A percentile compares a stretch with the other conserved stretches of the same genome.
Conservation (phyloP, 306 rosid genomes). For the Quercus suber region DNA sequence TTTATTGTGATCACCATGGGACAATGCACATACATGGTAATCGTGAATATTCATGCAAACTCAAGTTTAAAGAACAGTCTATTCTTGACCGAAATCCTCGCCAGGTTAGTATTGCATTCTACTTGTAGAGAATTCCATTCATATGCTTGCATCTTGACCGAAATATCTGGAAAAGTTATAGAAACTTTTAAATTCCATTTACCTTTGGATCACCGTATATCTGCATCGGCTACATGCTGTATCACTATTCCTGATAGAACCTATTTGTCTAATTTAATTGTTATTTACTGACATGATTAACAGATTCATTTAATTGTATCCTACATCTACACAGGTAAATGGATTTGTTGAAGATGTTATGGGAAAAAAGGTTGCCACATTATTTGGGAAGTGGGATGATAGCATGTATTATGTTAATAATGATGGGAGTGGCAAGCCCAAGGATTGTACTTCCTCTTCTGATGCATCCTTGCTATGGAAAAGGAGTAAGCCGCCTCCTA, state of each 20-base stretch:
- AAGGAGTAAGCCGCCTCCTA: conserved; percentile 60
- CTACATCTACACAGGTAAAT: conserved; percentile 48
- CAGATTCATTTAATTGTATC: conserved; percentile 9
- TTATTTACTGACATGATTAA: background rate
- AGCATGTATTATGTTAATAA: conserved; percentile 63
- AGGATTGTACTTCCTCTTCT: conserved; percentile 41
- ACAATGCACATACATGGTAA: conserved; percentile 85
- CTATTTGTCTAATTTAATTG: background rate
- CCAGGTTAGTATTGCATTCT: conserved; percentile 58
- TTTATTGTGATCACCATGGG: conserved; percentile 96
- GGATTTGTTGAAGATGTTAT: conserved; percentile 78
- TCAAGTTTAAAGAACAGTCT: conserved; percentile 91
- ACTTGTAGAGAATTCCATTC: background rate
- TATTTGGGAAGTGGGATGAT: conserved; percentile 97
- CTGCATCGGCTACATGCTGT: background rate
- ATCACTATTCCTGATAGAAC: background rate
- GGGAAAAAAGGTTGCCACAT: conserved; percentile 63
- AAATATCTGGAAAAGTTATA: background rate
- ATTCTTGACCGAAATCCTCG: conserved; percentile 96
- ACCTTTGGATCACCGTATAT: background rate
- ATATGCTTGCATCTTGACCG: background rate
- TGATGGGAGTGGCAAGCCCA: conserved; percentile 51
- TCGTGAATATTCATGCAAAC: conserved; percentile 72
- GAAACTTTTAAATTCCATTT: conserved; percentile 2
- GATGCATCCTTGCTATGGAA: conserved; percentile 69